Conservation (phyloP, 345 rosid genomes). For the Linum trigynum region DNA sequence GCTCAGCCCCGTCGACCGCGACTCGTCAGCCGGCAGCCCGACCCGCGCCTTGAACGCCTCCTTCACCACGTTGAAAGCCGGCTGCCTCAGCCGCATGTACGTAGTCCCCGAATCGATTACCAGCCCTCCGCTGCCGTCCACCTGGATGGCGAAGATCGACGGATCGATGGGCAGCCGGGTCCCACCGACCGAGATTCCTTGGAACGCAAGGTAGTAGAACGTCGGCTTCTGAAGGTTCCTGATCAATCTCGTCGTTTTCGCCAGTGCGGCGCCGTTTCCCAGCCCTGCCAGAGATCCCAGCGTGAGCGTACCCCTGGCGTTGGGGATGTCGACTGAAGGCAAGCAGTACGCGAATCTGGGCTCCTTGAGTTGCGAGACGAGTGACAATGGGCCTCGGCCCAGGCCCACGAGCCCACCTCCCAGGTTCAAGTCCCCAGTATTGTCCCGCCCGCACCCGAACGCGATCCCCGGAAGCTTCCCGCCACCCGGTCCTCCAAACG, state of each 20-base stretch:
- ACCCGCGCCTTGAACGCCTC: slow-evolving; percentile 45
- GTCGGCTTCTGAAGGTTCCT: slow-evolving; percentile 57
- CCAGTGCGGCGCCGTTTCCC: slow-evolving; percentile 9
- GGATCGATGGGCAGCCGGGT: slow-evolving; percentile 47
- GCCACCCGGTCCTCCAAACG: slow-evolving; percentile 30
- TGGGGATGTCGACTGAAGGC: slow-evolving; percentile 38
- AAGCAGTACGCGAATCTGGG: slow-evolving; percentile 75
- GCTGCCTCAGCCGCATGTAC: slow-evolving; percentile 44
- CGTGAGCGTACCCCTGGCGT: slow-evolving; percentile 41
- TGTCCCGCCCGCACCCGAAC: slow-evolving; percentile 80
- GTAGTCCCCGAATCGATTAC: slow-evolving; percentile 92
- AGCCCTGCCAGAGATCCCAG: slow-evolving; percentile 46
- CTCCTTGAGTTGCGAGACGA: slow-evolving; percentile 69
- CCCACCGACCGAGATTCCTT: slow-evolving; percentile 78
- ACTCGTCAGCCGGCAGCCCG: slow-evolving; percentile 39
- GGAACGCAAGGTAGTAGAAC: slow-evolving; percentile 72
- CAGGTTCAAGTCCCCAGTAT: slow-evolving; percentile 79
- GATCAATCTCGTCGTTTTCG: slow-evolving; percentile 43
- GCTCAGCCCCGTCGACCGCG: slow-evolving; percentile 63
- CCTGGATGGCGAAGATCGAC: slow-evolving; percentile 51
- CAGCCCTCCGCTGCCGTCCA: slow-evolving; percentile 76
- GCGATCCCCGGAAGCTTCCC: slow-evolving; percentile 37
- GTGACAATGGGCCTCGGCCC: slow-evolving; percentile 68
- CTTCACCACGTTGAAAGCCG: slow-evolving; percentile 39
- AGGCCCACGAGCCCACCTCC: slow-evolving; percentile 88